These are phyloP conservation scores for Berkeleyomyces basicola DNA, from an alignment of 2,329 filamentous ascomycete genomes.

Conservation along the genomic window DNA sequence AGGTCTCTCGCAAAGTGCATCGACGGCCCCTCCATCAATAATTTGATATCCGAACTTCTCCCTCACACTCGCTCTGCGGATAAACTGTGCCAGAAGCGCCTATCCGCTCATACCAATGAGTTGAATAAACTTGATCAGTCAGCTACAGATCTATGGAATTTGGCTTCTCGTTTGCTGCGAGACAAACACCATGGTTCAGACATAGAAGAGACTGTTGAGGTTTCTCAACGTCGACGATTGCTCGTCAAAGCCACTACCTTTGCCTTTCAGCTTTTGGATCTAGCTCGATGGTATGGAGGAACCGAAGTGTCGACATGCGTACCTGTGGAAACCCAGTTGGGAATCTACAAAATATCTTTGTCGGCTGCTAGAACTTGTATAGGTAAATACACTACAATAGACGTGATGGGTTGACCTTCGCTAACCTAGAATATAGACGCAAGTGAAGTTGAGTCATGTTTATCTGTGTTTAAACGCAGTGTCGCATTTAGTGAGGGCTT, in stretches of 20 bases:
- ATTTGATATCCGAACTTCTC: slow-evolving; percentile 20
- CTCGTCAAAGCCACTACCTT: slow-evolving; percentile 32
- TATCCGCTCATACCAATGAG: background rate
- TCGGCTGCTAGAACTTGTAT: slow-evolving; percentile 49
- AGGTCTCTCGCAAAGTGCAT: slow-evolving; percentile 13
- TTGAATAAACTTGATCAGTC: slow-evolving; percentile 33
- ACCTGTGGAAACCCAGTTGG: slow-evolving; percentile 26
- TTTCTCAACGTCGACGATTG: slow-evolving; percentile 17
- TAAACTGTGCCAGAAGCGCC: slow-evolving; percentile 7
- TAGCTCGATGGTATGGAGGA: slow-evolving; percentile 26
- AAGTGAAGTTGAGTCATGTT: slow-evolving; percentile 38
- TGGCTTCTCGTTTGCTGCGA: slow-evolving; percentile 40
- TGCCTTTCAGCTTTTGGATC: slow-evolving; percentile 51
- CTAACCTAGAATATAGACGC: slow-evolving; percentile 25
- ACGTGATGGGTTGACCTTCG: background rate
- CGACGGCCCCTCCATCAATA: slow-evolving; percentile 15
- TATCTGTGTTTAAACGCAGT: slow-evolving; percentile 39
- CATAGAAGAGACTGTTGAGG: slow-evolving; percentile 12
- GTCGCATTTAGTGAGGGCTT: slow-evolving; percentile 5
- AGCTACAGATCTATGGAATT: slow-evolving; percentile 51
- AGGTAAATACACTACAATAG: slow-evolving; percentile 24
- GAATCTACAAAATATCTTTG: slow-evolving; percentile 50
- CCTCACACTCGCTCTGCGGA: slow-evolving; percentile 18
- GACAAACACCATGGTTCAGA: slow-evolving; percentile 30
- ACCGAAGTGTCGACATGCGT: slow-evolving; percentile 16